Evolutionary conservation across 2,329 filamentous ascomycete species (phyloP).

Genomic region (Fusarium miscanthi): DNA sequence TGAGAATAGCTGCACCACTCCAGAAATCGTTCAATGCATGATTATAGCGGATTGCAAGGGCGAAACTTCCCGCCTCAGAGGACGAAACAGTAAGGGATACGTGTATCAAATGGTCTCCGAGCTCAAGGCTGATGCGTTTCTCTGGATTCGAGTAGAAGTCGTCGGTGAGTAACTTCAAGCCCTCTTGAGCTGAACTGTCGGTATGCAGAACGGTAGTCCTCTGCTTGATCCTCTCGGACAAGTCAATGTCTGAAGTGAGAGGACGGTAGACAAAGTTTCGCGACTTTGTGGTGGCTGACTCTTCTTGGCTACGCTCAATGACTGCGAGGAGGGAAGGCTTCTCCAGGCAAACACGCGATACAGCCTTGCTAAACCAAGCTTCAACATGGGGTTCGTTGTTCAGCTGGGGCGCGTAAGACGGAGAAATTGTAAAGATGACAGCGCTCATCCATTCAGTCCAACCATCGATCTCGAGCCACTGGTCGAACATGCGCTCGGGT

Average conservation of each 20-base stretch:
- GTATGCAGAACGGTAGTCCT: neutral
- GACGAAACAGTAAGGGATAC: neutral
- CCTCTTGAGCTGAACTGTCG: neutral
- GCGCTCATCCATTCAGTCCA: neutral
- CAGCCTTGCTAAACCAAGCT: neutral
- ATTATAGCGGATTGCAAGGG: neutral
- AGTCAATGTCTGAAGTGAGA: neutral
- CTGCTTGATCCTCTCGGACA: neutral
- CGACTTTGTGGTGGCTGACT: neutral
- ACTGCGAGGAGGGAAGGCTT: neutral
- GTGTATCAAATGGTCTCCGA: neutral
- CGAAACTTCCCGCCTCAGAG: neutral
- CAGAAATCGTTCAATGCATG: slow-evolving; percentile 14
- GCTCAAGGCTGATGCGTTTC: slow-evolving; percentile 2
- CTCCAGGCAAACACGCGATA: neutral
- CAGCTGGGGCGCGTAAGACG: neutral
- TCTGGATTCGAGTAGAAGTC: neutral
- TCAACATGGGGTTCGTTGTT: neutral
- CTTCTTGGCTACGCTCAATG: neutral
- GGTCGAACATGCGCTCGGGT: slow-evolving; percentile 5
- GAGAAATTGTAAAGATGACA: neutral
- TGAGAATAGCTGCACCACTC: neutral
- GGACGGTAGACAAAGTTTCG: slow-evolving; percentile 4
- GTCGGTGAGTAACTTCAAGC: slow-evolving; percentile 1
- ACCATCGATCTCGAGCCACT: slow-evolving; percentile 4